Conservation (phyloP, 2,329 filamentous ascomycete genomes). For the Parastagonospora avenae region DNA sequence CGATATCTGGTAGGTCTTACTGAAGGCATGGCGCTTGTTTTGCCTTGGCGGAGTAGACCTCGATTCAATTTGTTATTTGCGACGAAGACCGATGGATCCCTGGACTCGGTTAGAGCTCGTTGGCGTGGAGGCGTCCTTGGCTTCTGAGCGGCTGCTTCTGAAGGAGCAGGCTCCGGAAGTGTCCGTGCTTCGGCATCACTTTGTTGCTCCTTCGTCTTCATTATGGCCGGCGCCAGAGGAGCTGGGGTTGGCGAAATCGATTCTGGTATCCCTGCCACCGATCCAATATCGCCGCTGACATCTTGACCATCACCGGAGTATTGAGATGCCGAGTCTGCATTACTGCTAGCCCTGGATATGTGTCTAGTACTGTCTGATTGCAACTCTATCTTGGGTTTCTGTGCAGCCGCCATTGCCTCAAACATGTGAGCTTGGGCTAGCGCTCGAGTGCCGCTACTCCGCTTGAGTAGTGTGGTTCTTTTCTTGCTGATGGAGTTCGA, state of each 20-base stretch:
- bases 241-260: slow-evolving; percentile 4
- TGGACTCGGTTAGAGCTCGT: neutral
- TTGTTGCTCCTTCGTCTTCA: slow-evolving; percentile 3
- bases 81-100: slow-evolving; percentile 9
- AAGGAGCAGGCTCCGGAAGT: neutral
- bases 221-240: slow-evolving; percentile 2
- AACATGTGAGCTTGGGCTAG: slow-evolving; percentile 39
- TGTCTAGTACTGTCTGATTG: slow-evolving; percentile 1
- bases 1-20: slow-evolving; percentile 4
- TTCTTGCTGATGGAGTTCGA: slow-evolving; percentile 11
- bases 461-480: slow-evolving; percentile 27
- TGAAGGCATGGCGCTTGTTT: neutral
- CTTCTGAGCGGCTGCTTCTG: neutral
- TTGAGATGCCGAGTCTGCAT: slow-evolving; percentile 14
- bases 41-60: neutral
- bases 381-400: slow-evolving; percentile 12
- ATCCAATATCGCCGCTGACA: neutral
- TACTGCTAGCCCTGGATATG: slow-evolving; percentile 15
- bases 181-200: neutral
- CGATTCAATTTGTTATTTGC: neutral
- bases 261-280: neutral
- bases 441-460: slow-evolving; percentile 31
- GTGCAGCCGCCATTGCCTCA: slow-evolving; percentile 29
- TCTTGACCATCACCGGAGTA: slow-evolving; percentile 16
- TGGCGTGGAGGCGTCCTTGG: slow-evolving; percentile 10